These are phyloP conservation scores for Populus euphratica DNA, from an alignment of 345 rosid genomes.

Conservation along the genomic window DNA sequence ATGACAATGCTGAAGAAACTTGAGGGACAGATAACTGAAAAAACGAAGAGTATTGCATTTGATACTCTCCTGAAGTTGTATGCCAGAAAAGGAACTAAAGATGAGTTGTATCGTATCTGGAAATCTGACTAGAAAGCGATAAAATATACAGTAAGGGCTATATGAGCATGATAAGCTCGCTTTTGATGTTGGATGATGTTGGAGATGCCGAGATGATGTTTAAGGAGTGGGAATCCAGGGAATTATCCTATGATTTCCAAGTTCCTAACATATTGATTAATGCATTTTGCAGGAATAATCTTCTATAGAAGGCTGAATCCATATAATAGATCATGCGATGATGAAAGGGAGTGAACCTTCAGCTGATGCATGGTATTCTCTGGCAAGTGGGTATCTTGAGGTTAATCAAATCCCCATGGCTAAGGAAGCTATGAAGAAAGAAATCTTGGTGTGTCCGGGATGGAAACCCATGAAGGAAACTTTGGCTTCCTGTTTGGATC, in stretches of 20 bases:
- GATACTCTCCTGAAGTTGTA: neutral
- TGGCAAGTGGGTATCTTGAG: neutral
- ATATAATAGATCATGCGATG: neutral
- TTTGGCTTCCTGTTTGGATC: conserved; percentile 22
- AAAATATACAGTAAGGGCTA: neutral
- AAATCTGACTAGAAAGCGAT: neutral
- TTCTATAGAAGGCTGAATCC: neutral
- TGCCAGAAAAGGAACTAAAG: neutral
- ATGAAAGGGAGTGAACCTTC: neutral
- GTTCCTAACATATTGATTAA: neutral
- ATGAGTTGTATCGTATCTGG: neutral
- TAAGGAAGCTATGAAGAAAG: conserved; percentile 2
- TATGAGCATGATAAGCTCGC: neutral
- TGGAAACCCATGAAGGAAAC: conserved; percentile 14
- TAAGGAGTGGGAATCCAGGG: conserved; percentile 9
- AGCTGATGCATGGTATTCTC: neutral
- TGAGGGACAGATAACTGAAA: neutral
- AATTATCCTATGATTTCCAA: conserved; percentile 1
- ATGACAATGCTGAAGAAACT: neutral
- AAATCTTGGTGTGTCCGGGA: neutral
- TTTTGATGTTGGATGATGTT: neutral
- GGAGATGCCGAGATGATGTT: neutral
- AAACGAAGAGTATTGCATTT: neutral
- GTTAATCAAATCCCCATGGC: neutral
- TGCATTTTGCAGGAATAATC: neutral